Evolutionary conservation across 345 rosid species (phyloP).

Genomic region (Kernera saxatilis): DNA sequence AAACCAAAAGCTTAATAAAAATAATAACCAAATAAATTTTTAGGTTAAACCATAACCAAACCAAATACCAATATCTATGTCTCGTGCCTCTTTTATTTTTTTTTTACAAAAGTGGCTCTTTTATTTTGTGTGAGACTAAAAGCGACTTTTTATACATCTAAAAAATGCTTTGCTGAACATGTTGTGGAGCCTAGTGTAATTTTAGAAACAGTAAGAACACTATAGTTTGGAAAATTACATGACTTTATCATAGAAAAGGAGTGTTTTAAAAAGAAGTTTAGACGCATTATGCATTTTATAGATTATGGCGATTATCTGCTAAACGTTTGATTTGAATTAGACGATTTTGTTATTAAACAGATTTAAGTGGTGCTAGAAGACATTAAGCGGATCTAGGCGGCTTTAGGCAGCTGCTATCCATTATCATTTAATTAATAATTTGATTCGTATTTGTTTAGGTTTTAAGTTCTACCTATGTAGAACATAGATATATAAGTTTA

Average conservation of each 20-base stretch:
- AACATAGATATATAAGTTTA: no score
- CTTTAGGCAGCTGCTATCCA: no score
- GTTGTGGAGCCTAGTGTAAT: conserved; percentile 11
- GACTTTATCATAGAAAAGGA: not conserved
- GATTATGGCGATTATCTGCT: not conserved
- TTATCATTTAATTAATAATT: no score
- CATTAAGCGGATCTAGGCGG: no score
- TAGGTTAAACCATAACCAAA: no score
- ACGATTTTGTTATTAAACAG: not conserved
- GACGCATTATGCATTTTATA: not conserved
- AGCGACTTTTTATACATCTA: not conserved
- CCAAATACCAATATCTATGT: not conserved
- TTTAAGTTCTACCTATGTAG: no score
- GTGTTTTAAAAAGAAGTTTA: not conserved
- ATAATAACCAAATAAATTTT: no score
- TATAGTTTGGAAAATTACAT: not conserved
- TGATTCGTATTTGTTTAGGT: no score
- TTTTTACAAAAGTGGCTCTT: no score
- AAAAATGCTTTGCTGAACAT: conserved; percentile 8
- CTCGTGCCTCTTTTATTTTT: no score
- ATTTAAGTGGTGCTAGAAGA: not conserved
- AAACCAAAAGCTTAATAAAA: no score
- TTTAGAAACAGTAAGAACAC: conserved; percentile 3
- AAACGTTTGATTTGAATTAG: not conserved
- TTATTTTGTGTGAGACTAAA: not conserved